These are phyloP conservation scores for Lantana camara DNA, from an alignment of 257 asterid species.

Conservation along the genomic window DNA sequence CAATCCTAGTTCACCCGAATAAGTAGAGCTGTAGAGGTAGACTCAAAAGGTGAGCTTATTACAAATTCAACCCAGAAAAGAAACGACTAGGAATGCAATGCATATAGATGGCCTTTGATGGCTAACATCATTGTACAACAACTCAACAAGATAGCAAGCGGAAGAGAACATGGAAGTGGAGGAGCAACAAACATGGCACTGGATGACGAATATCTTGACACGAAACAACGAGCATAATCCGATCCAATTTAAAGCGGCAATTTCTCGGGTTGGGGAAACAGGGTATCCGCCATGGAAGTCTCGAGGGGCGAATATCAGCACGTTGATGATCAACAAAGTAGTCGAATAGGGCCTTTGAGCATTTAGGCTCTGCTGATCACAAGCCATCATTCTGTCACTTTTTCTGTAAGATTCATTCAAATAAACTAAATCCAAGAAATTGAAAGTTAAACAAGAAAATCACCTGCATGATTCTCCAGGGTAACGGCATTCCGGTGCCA, in stretches of 20 bases:
- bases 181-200: background rate
- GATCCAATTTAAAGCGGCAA: too few relatives aligned
- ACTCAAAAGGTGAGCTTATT: too few relatives aligned
- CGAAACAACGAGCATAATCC: too few relatives aligned
- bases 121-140: too few relatives aligned
- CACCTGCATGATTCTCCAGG: conserved; percentile 33
- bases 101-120: too few relatives aligned
- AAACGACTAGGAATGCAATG: too few relatives aligned
- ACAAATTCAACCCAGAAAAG: too few relatives aligned
- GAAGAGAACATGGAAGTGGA: too few relatives aligned
- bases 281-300: background rate
- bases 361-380: conserved; percentile 17
- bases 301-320: conserved; percentile 8
- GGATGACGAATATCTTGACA: background rate
- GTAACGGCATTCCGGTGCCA: conserved; percentile 1
- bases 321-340: background rate
- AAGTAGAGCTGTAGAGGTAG: too few relatives aligned
- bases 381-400: conserved; percentile 14
- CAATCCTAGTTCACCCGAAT: too few relatives aligned
- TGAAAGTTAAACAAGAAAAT: background rate
- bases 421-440: background rate
- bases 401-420: background rate
- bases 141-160: too few relatives aligned
- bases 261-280: too few relatives aligned
- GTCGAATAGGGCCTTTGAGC: background rate